Evolutionary conservation across 164 flowering plant species (phyloP).

Genomic region (Chloranthus sessilifolius): DNA sequence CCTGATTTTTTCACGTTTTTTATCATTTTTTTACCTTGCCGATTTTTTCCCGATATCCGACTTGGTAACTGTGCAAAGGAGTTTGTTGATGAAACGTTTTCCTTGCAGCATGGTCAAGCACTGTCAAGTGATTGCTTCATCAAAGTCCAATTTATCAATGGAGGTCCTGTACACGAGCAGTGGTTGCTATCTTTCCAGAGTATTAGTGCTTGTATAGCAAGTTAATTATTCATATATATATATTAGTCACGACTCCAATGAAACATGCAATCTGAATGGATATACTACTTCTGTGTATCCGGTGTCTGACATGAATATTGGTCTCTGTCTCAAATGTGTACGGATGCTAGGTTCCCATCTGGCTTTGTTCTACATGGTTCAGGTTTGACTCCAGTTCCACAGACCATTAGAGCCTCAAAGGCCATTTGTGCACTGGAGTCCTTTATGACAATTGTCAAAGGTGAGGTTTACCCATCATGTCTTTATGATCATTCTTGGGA

Average conservation of each 20-base stretch:
- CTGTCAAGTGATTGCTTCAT: constrained; percentile 9
- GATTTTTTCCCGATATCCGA: too few species aligned
- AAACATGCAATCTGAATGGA: neutral
- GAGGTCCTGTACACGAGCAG: neutral
- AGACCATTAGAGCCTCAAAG: constrained; percentile 8
- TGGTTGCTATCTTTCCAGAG: constrained; percentile 6
- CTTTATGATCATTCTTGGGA: neutral
- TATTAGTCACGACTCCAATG: neutral
- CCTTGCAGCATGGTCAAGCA: constrained; percentile 11
- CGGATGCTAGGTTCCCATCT: constrained; percentile 16
- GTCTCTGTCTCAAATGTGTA: neutral
- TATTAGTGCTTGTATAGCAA: neutral
- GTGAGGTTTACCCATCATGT: neutral
- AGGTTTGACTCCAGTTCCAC: constrained; percentile 15
- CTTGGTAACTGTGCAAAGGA: too few species aligned
- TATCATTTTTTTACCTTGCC: too few species aligned
- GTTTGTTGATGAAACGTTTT: neutral
- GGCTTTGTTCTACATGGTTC: constrained; percentile 14
- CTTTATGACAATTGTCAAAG: constrained; percentile 9
- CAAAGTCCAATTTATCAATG: constrained; percentile 1
- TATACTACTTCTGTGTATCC: neutral
- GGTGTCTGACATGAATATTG: neutral
- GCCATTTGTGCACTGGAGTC: constrained; percentile 9
- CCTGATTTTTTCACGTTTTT: too few species aligned
- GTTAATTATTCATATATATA: neutral